Percentiles rank a stretch among this genome's conserved stretches.
phyloP scores from a whole-genome alignment of 306 rosid genomes.

The Astragalus glycyphyllos region DNA sequence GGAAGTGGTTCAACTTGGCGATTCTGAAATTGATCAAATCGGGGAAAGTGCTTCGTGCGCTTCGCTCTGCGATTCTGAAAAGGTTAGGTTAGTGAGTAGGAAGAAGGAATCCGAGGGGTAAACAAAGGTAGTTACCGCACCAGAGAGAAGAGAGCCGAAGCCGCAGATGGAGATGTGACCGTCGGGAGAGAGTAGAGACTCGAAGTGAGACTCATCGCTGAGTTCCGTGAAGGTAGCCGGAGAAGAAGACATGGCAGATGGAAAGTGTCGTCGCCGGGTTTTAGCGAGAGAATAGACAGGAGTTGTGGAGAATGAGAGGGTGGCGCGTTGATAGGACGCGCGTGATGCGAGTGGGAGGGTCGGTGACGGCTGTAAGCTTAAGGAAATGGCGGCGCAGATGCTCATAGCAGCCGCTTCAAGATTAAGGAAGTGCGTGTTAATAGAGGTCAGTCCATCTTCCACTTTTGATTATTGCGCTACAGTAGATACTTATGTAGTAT shows the following conservation, averaged over 20 bases:
- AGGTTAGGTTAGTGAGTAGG: constrained; percentile 21
- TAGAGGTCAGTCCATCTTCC: too few relatives aligned
- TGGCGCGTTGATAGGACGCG: constrained; percentile 42
- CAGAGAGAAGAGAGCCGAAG: constrained; percentile 88
- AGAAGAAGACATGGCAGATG: constrained; percentile 49
- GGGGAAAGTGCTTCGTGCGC: constrained; percentile 93
- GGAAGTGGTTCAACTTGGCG: constrained; percentile 69
- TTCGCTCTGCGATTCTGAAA: constrained; percentile 57
- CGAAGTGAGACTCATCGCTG: constrained; percentile 66
- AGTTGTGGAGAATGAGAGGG: constrained; percentile 5
- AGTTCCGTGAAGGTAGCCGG: constrained; percentile 50
- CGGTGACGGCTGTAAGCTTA: constrained; percentile 21
- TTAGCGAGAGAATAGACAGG: constrained; percentile 27
- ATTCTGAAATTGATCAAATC: constrained; percentile 75
- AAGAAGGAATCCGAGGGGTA: background rate
- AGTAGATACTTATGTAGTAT: too few relatives aligned
- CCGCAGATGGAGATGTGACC: constrained; percentile 81
- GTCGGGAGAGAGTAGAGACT: constrained; percentile 54
- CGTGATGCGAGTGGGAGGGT: constrained; percentile 33
- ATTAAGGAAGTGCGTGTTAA: too few relatives aligned
- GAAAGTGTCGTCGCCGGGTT: constrained; percentile 41
- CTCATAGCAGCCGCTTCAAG: constrained; percentile 27
- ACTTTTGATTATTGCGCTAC: too few relatives aligned
- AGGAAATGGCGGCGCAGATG: constrained; percentile 26
- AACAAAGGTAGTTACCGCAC: constrained; percentile 36